Evolutionary conservation across 345 rosid species (phyloP), one percentile per base, ranked within the genome.

Genomic region (Lagerstroemia speciosa): DNA sequence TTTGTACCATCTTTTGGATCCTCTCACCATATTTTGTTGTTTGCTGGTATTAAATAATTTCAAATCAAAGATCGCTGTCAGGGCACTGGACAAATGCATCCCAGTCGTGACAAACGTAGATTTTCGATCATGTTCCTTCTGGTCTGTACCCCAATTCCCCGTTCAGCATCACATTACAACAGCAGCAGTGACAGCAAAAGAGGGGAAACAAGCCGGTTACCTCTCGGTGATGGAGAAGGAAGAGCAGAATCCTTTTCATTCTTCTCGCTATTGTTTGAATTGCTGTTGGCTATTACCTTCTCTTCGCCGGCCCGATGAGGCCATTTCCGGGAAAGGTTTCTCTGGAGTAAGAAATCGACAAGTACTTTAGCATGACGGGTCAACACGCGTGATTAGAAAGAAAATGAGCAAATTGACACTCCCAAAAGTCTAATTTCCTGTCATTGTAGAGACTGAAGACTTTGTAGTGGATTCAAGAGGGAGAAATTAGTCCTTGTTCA

Each of bases 311-410:
- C 78, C 38, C 94, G 86, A 55, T 61, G 73, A 20, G 87, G 74
- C 78, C 91, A 93, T 79, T 91, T 93, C 72, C 89, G 82, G 60
- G 97, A 87, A 62, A 85, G 81, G 75, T 72, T 84, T 81, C 85
- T 86, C 90, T 91, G 92, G 60, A 24, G 29, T n/a, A 53, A 53
- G 63, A 26, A 29, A 58, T 27, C 5, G 31, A 58, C 33, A 27
- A 58, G 9, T 12, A 58, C 30, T 41, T 41, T 14, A 41, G 46
- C 46, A 5, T 22, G 15, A 53, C 33, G 29, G 33, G 29, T 58
- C 63, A 58, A 58, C 63, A 27, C 33, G 27, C 7, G 34, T 30
- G 19, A 57, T 6, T 8, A 31, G 20, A 52, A 4, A 27, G 27
- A 30, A 30, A 29, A 58, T 10, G 0, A 58, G 63, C 63, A 9